These are phyloP conservation scores for Penstemon eatonii DNA, from an alignment of 257 asterid genomes.

Conservation along the genomic window DNA sequence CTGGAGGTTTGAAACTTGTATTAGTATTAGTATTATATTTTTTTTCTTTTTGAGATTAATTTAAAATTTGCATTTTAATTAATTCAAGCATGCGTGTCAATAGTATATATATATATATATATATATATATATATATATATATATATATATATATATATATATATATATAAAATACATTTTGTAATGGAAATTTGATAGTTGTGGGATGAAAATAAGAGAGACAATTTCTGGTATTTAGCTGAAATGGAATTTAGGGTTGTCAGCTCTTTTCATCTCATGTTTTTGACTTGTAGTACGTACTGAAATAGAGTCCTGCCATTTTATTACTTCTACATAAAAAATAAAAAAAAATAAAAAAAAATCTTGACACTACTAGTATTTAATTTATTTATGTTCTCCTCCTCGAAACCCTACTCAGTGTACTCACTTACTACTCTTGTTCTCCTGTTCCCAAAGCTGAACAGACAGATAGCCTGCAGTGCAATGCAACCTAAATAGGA, in stretches of 20 bases:
- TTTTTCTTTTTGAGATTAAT: neutral
- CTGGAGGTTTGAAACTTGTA: no score
- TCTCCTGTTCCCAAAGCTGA: constrained; percentile 19
- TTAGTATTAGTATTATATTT: no score
- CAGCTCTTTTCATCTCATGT: constrained; percentile 1
- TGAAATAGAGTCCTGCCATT: neutral
- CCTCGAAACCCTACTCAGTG: constrained; percentile 11
- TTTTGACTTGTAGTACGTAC: constrained; percentile 12
- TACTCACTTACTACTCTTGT: neutral
- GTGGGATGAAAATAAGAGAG: neutral
- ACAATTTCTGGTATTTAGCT: constrained; percentile 30
- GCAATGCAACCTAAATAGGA: neutral
- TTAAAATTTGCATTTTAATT: neutral
- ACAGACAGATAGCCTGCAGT: constrained; percentile 21
- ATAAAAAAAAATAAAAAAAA: no score
- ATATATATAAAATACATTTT: neutral
- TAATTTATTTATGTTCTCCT: neutral
- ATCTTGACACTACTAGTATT: no score
- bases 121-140: no score
- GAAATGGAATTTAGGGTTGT: constrained; percentile 35
- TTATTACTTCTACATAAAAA: no score
- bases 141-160: no score
- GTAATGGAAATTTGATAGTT: constrained; percentile 17
- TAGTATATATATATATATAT: no score
- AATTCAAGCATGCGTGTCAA: neutral